These are phyloP conservation scores for Erysimum cheiranthoides DNA, from an alignment of 345 rosid genomes.

Conservation along the genomic window DNA sequence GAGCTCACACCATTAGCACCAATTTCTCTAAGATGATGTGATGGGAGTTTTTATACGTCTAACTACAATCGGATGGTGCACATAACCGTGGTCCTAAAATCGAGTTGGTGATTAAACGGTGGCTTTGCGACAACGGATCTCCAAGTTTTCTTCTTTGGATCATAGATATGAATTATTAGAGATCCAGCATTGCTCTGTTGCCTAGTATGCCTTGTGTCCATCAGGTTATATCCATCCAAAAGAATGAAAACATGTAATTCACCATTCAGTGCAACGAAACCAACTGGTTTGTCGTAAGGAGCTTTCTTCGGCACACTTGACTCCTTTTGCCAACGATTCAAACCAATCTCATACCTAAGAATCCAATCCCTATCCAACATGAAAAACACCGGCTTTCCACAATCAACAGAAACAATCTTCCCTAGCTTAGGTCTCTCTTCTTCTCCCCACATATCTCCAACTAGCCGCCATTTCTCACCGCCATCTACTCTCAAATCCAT, in stretches of 20 bases:
- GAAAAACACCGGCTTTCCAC: slow-evolving; percentile 57
- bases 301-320: slow-evolving; percentile 65
- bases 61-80: slow-evolving; percentile 69
- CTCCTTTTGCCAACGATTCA: slow-evolving; percentile 71
- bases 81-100: slow-evolving; percentile 68
- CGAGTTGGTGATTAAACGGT: slow-evolving; percentile 59
- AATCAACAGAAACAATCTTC: slow-evolving; percentile 66
- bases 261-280: slow-evolving; percentile 68
- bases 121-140: slow-evolving; percentile 58
- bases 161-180: slow-evolving; percentile 68
- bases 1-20: slow-evolving; percentile 18
- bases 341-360: slow-evolving; percentile 71
- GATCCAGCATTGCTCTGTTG: slow-evolving; percentile 60
- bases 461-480: slow-evolving; percentile 65
- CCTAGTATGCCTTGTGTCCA: slow-evolving; percentile 52
- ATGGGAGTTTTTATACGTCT: background rate
- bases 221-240: slow-evolving; percentile 53
- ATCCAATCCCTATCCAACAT: slow-evolving; percentile 75
- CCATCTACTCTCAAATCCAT: slow-evolving; percentile 58
- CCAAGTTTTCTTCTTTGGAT: slow-evolving; percentile 80
- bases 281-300: slow-evolving; percentile 50
- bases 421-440: slow-evolving; percentile 71
- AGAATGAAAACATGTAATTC: slow-evolving; percentile 72
- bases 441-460: slow-evolving; percentile 84
- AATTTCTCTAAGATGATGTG: background rate